Evolutionary conservation across 805 yeast genomes (phyloP), one percentile per base, ranked within the genome.

Genomic region (Candida tammaniensis): DNA sequence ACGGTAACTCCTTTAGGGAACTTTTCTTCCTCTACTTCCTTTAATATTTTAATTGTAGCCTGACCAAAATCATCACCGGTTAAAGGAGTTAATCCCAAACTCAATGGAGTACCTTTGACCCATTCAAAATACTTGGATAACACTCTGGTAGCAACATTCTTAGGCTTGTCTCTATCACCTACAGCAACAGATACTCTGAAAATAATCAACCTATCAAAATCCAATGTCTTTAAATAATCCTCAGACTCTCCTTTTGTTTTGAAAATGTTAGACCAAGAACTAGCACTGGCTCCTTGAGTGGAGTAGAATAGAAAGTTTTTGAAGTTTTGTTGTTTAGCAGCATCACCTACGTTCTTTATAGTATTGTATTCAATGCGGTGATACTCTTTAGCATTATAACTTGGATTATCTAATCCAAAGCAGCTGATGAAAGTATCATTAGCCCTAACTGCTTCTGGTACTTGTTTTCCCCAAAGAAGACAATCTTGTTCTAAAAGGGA

Each of bases 241-340:
- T 88, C 96, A 30, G 83, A 65, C 32, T 79, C 74, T 17, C 95
- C 96, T 54, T 88, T 88, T 57, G 82, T 69, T 45, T 69, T 69
- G 27, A 75, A 34, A 48, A 86, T 88, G 4, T 79, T 70, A 24
- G 84, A 65, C 13, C 47, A 48, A 0, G 95, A 83, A 22, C 49
- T 44, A 0, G 72, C 49, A 38, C 63, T 65, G 0, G 95, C 86
- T n/a, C 86, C 87, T 0, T 49, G 33, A 3, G 88, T 64, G 2
- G 88, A 78, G 4, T 88, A 72, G 10, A 88, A 53, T 3, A 88
- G 79, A 43, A 75, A 78, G 1, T 87, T 82, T 26, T 73, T 70
- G 44, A 76, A 77, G 0, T 93, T 93, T 2, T 74, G 72, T 4
- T 65, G 77, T 52, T 77, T 82, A 1, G 96, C 96, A 5, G 80